Evolutionary conservation across 2,329 filamentous ascomycete genomes (phyloP).

Genomic region (Alternaria triticina): DNA sequence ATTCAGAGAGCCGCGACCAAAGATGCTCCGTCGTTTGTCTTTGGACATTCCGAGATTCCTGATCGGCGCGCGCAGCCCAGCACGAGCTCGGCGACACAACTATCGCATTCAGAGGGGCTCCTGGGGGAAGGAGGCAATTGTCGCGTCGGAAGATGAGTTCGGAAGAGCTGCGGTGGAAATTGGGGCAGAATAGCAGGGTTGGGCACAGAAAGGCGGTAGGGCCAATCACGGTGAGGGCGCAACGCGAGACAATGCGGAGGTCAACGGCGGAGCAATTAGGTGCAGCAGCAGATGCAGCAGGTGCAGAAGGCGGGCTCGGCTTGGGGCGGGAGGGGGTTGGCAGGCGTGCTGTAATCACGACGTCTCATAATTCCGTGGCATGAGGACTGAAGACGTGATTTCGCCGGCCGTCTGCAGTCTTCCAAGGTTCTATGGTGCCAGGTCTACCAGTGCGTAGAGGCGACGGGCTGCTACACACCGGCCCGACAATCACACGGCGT

Average conservation of each 20-base stretch:
- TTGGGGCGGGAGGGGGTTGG: conserved; percentile 5
- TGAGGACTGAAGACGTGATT: conserved; percentile 1
- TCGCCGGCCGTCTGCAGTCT: not conserved
- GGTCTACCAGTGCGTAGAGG: not conserved
- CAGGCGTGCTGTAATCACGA: conserved; percentile 7
- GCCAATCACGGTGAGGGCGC: conserved; percentile 17
- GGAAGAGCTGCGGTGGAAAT: not conserved
- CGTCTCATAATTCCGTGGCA: conserved; percentile 16
- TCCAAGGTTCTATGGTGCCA: not conserved
- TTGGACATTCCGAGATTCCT: conserved; percentile 41
- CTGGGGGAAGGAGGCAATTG: conserved; percentile 12
- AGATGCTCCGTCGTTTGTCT: conserved; percentile 48
- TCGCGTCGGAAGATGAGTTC: conserved; percentile 3
- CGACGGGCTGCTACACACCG: not conserved
- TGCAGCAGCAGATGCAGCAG: not conserved
- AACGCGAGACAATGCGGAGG: conserved; percentile 11
- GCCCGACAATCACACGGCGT: not conserved
- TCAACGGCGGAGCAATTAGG: conserved; percentile 2
- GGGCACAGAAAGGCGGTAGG: not conserved
- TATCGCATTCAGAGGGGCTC: conserved; percentile 27
- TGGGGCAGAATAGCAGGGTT: conserved; percentile 1
- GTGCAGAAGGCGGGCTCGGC: conserved; percentile 7
- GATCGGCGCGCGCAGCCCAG: conserved; percentile 35
- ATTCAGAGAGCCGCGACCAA: conserved; percentile 41
- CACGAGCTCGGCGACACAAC: conserved; percentile 35